Conservation (phyloP, 805 yeast species). For the Suhomyces canberraensis region DNA sequence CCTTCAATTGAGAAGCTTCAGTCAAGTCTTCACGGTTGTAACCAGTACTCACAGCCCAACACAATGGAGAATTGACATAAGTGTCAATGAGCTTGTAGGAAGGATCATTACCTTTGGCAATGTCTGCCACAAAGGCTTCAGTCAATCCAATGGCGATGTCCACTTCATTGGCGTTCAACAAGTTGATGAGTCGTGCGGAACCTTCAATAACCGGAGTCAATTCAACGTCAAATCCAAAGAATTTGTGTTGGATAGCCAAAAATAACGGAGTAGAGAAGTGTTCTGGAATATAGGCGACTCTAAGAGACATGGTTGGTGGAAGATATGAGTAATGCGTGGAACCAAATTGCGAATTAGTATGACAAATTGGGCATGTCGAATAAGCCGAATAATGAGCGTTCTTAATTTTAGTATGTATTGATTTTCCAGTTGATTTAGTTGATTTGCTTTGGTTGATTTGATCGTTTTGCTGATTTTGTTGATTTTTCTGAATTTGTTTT, state of each 20-base stretch:
- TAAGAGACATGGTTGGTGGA: slow-evolving; percentile 27
- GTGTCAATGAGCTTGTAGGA: slow-evolving; percentile 71
- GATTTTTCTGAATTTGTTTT: too few species aligned
- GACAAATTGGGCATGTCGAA: too few species aligned
- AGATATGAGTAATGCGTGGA: too few species aligned
- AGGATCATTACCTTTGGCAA: slow-evolving; percentile 58
- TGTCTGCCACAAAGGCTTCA: slow-evolving; percentile 84
- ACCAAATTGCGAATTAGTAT: too few species aligned
- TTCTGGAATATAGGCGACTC: slow-evolving; percentile 85
- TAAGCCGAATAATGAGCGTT: too few species aligned
- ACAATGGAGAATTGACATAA: slow-evolving; percentile 79
- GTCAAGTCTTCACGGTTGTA: slow-evolving; percentile 51
- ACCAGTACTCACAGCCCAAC: slow-evolving; percentile 91
- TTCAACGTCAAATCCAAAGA: slow-evolving; percentile 54
- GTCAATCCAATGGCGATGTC: slow-evolving; percentile 87
- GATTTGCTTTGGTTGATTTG: too few species aligned
- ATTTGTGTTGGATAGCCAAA: slow-evolving; percentile 63
- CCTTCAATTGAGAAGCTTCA: slow-evolving; percentile 52
- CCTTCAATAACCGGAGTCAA: slow-evolving; percentile 78
- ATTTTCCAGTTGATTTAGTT: too few species aligned
- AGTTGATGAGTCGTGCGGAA: slow-evolving; percentile 79
- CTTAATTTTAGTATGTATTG: too few species aligned
- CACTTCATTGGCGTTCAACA: slow-evolving; percentile 58
- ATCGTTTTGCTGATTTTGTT: too few species aligned
- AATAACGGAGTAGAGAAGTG: slow-evolving; percentile 87